Evolutionary conservation across 1,139 yeast species (phyloP).

Genomic region (Suhomyces guaymorum): DNA sequence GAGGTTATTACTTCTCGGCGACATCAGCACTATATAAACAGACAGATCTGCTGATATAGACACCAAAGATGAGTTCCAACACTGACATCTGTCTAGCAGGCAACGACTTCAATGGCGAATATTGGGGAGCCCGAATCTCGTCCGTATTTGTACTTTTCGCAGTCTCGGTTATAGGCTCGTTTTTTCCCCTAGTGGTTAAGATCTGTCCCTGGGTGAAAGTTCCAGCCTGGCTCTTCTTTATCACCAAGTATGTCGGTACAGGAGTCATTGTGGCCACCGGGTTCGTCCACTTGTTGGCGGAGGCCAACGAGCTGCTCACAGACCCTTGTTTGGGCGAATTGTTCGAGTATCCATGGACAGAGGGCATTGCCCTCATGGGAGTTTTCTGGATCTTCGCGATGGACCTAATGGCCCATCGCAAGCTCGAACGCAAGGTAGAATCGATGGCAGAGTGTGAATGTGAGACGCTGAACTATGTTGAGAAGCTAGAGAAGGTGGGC

Average conservation of each 20-base stretch:
- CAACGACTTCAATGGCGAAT: conserved; percentile 25
- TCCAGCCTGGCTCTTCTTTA: conserved; percentile 31
- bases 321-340: conserved; percentile 40
- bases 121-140: conserved; percentile 29
- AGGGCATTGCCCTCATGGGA: conserved; percentile 42
- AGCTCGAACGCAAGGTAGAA: conserved; percentile 16
- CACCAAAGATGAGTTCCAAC: not conserved
- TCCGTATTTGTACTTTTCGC: conserved; percentile 34
- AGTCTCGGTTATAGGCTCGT: conserved; percentile 35
- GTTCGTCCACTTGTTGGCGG: conserved; percentile 36
- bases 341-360: conserved; percentile 43
- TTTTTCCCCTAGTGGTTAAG: conserved; percentile 31
- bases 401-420: conserved; percentile 30
- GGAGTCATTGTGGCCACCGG: conserved; percentile 42
- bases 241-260: conserved; percentile 32
- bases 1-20: too few relatives aligned
- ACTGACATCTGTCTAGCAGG: conserved; percentile 21
- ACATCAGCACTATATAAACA: too few relatives aligned
- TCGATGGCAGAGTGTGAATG: not conserved
- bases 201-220: conserved; percentile 22
- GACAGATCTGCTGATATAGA: too few relatives aligned
- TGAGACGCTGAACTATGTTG: conserved; percentile 1
- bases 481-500: too few relatives aligned
- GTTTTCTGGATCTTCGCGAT: conserved; percentile 35
- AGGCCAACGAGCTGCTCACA: conserved; percentile 28